Percentiles rank a stretch among this genome's conserved stretches.
Conservation (phyloP, 2,329 filamentous ascomycete genomes). For the Harringtonia lauricola region DNA sequence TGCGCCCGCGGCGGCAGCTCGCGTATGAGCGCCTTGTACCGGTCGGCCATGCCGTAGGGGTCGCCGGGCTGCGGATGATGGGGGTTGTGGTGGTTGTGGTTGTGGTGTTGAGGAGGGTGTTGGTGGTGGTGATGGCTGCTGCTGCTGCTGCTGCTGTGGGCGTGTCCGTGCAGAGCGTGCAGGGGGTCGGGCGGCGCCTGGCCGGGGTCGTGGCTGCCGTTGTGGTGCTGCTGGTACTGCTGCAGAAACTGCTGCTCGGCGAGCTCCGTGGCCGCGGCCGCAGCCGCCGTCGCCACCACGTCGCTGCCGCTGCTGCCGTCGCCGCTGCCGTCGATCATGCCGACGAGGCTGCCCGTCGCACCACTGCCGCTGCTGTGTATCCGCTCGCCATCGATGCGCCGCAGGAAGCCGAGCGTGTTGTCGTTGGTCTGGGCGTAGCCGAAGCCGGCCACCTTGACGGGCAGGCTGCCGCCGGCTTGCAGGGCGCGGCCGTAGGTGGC, state of each 20-base stretch:
- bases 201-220: constrained; percentile 1
- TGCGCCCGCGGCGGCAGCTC: constrained; percentile 43
- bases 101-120: too few species aligned
- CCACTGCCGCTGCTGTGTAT: neutral
- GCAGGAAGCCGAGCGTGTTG: constrained; percentile 44
- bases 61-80: constrained; percentile 16
- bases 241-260: constrained; percentile 4
- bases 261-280: constrained; percentile 2
- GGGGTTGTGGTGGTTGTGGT: neutral
- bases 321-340: neutral
- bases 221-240: constrained; percentile 4
- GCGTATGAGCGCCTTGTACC: constrained; percentile 46
- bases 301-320: neutral
- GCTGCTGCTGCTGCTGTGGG: neutral
- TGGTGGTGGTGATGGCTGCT: neutral
- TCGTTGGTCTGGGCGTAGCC: constrained; percentile 40
- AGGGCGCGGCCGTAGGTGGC: constrained; percentile 9
- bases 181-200: neutral
- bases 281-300: neutral
- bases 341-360: neutral
- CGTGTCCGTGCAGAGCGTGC: neutral
- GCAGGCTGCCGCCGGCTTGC: constrained; percentile 21
- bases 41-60: constrained; percentile 35
- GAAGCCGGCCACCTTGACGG: constrained; percentile 34
- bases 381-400: constrained; percentile 37